Percentiles rank a stretch among this genome's conserved stretches.
Conservation (phyloP, 2,329 filamentous ascomycete species). For the Neobulgaria alba region DNA sequence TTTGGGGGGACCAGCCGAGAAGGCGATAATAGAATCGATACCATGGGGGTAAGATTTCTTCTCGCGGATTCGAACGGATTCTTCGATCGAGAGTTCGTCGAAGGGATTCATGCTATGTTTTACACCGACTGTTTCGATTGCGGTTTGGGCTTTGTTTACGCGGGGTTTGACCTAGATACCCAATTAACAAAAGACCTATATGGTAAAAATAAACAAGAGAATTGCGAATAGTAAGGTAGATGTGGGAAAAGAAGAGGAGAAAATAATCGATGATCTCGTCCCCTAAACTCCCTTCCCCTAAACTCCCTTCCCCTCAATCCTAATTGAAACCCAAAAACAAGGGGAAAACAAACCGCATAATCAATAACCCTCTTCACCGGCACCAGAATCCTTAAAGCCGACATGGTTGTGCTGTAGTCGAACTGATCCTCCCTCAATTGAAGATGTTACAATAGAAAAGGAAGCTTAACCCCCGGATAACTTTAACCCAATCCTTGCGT, state of each 20-base stretch:
- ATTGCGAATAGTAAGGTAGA: not conserved
- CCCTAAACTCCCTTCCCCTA: not conserved
- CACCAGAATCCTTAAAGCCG: conserved; percentile 63
- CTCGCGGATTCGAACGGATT: conserved; percentile 90
- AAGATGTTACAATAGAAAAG: no score
- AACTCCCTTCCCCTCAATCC: not conserved
- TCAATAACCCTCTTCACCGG: conserved; percentile 78
- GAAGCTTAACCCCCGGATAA: no score
- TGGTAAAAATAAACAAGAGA: not conserved
- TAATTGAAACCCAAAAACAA: not conserved
- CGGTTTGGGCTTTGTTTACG: conserved; percentile 67
- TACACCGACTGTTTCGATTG: conserved; percentile 83
- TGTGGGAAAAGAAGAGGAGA: not conserved
- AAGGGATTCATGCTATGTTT: conserved; percentile 99
- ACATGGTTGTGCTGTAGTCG: conserved; percentile 39
- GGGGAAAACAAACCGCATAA: conserved; percentile 57
- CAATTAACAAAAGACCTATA: not conserved
- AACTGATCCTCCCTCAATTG: no score
- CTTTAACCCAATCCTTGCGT: no score
- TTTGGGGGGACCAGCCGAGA: conserved; percentile 84
- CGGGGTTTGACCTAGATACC: conserved; percentile 52
- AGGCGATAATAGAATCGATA: conserved; percentile 85
- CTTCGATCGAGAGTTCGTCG: conserved; percentile 96
- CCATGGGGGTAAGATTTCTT: conserved; percentile 62
- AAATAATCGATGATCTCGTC: not conserved